Evolutionary conservation across 2,329 filamentous ascomycete genomes (phyloP).

Genomic region (Botrytis hyacinthi): DNA sequence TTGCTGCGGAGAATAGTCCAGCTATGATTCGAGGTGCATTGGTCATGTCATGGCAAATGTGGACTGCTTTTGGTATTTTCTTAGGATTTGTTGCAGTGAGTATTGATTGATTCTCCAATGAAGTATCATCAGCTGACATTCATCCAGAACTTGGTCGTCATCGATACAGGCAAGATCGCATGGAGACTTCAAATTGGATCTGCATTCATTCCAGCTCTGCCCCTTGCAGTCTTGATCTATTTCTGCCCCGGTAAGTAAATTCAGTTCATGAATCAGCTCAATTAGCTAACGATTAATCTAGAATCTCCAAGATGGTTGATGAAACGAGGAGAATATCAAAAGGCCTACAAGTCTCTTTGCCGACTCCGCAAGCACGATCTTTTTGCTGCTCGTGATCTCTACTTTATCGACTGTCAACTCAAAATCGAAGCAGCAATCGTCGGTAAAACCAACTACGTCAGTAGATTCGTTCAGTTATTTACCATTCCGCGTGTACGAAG

Average conservation of each 20-base stretch:
- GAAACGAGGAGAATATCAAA: constrained; percentile 44
- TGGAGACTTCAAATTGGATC: constrained; percentile 65
- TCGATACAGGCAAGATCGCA: constrained; percentile 53
- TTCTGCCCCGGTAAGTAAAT: constrained; percentile 50
- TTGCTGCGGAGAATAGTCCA: constrained; percentile 54
- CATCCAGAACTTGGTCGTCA: constrained; percentile 43
- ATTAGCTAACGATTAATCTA: background rate
- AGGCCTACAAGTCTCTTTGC: constrained; percentile 56
- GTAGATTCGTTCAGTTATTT: constrained; percentile 64
- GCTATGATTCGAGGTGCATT: constrained; percentile 57
- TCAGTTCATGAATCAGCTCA: background rate
- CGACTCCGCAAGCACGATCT: constrained; percentile 56
- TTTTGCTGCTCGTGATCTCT: constrained; percentile 61
- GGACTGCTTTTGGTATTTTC: constrained; percentile 62
- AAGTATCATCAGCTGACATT: background rate
- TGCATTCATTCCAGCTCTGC: constrained; percentile 60
- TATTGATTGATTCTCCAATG: background rate
- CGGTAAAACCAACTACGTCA: constrained; percentile 51
- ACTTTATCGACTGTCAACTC: constrained; percentile 57
- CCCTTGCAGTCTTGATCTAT: constrained; percentile 59
- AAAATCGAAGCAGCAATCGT: constrained; percentile 33
- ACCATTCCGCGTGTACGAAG: constrained; percentile 67
- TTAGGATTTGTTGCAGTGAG: constrained; percentile 40
- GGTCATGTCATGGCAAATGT: constrained; percentile 82
- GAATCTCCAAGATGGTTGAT: constrained; percentile 55